Evolutionary conservation across 2,329 filamentous ascomycete species (phyloP), one percentile per base, ranked within the genome.

Genomic region (Ceratocystis alfenasii): DNA sequence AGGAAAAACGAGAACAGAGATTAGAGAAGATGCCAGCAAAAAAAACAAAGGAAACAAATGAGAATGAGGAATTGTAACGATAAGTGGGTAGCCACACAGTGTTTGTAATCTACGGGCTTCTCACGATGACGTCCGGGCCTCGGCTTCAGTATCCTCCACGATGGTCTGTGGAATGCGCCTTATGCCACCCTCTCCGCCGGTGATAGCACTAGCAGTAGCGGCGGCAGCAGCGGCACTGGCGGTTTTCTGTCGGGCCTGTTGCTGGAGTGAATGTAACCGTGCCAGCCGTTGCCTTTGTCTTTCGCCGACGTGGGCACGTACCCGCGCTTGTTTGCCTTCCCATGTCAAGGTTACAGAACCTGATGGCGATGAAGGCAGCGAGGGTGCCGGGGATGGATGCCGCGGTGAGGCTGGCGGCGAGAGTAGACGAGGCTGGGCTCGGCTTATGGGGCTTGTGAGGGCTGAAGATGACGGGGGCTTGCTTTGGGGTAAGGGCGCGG

Each of bases 101-200:
- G 36, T 15, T 25, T 17, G 48, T 22, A 53, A 22, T 15, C 48
- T 53, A 25, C 22, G 33, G 12, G 53, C 15, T 25, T 8, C 28
- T 59, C 7, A 59, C 20, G 8, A 59, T 17, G 55, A 59, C 28
- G 55, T 33, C 28, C 15, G 28, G n/a, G 55, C 55, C 17, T 59
- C 55, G 55, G 55, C 55, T n/a, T 57, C 48, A 10, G 44, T 20
- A 55, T 62, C 64, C 20, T 65, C 33, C 25, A 25, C 30, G 20
- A 65, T 63, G 4, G 65, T 63, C 22, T 66, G 44, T 12, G 59
- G 48, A 41, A 63, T 53, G 59, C 17, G 20, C 15, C 53, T 59
- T 10, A 46, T 45, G 45, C 20, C 20, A 15, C 60, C 48, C 36
- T 41, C 36, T 41, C 36, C 36, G 12, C 36, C 36, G 3, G 36